A percentile compares a stretch with the other conserved stretches of the same genome.
phyloP scores from a whole-genome alignment of 345 rosid genomes.

The Syzygium jambos region DNA sequence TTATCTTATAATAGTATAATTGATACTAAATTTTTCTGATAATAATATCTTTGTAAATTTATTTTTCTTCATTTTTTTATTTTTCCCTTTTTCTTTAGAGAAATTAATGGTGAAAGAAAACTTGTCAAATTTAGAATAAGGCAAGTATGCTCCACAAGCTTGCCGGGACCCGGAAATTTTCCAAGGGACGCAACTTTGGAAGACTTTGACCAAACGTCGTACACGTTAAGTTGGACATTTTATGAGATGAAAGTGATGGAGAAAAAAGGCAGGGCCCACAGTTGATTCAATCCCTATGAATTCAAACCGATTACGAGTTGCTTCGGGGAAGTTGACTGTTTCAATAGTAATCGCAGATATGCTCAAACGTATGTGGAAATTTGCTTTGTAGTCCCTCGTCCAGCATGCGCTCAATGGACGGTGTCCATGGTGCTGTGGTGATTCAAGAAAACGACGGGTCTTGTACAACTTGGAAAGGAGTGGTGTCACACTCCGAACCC shows the following conservation, averaged over 20 bases:
- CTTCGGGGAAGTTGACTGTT: too few species aligned
- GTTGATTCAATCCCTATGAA: not conserved
- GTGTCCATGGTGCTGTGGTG: fast-evolving
- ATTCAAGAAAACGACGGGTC: not conserved
- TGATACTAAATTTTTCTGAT: not conserved
- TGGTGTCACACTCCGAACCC: too few species aligned
- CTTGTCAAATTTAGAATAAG: not conserved
- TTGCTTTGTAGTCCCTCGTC: too few species aligned
- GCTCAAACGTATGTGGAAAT: too few species aligned
- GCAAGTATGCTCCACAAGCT: not conserved
- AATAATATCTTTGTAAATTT: not conserved
- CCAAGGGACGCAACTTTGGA: too few species aligned
- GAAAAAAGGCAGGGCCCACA: not conserved
- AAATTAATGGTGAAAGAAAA: not conserved
- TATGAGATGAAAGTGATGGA: not conserved
- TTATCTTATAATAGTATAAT: not conserved
- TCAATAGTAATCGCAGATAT: too few species aligned
- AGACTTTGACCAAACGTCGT: not conserved
- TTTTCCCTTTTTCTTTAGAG: not conserved
- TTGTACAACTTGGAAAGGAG: not conserved
- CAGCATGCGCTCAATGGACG: too few species aligned
- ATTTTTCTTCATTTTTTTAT: not conserved
- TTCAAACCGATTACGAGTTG: too few species aligned
- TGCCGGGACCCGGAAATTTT: too few species aligned
- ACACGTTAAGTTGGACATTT: not conserved